Base-by-base conservation (phyloP, 768 basidiomycete species). In the Mycena floridula region DNA sequence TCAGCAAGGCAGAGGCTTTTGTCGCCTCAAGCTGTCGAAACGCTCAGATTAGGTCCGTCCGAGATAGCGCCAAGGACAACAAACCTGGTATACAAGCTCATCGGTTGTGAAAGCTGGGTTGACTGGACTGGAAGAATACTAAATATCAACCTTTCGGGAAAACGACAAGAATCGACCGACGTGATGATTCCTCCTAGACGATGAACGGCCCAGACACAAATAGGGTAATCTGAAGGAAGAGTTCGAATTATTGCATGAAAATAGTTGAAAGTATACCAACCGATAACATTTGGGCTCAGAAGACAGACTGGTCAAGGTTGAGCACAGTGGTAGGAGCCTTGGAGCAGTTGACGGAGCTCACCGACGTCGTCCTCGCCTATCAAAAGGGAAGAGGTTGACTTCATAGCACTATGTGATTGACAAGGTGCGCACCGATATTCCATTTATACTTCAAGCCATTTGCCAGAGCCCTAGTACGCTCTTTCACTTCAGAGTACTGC, bases 251-350 rank as follows among this genome's bases (percentile, higher is more conserved):
- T 11, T 26, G 37, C 35, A 38, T n/a, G 27, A n/a, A n/a, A n/a
- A n/a, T n/a, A n/a, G 23, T 16, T 18, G 27, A n/a, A 18, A 23
- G 40, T 25, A 30, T 26, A 50, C 63, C 50, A 43, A 82, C 82
- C 81, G 22, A 77, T 63, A 55, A 81, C 69, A 51, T 85, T 85
- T 11, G 79, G 76, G 50, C 81, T 77, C 59, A 77, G 77, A 27
- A 85, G 52, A 53, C 81, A 79, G 35, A 82, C 82, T 82, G 37
- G 18, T 18, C 16, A 5, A 44, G 24, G 21, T 15, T 18, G 47
- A 24, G 30, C 24, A n/a, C n/a, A 28, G 23, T 42, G 12, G 13
- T 40, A 27, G 24, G 15, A 4, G n/a, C 37, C n/a, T 45, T 4
- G 40, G 20, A 26, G 12, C 24, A 7, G 6, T 7, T 40, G 23